phyloP scores from a whole-genome alignment of 2,329 filamentous ascomycete species.

The Aspergillus chevalieri region DNA sequence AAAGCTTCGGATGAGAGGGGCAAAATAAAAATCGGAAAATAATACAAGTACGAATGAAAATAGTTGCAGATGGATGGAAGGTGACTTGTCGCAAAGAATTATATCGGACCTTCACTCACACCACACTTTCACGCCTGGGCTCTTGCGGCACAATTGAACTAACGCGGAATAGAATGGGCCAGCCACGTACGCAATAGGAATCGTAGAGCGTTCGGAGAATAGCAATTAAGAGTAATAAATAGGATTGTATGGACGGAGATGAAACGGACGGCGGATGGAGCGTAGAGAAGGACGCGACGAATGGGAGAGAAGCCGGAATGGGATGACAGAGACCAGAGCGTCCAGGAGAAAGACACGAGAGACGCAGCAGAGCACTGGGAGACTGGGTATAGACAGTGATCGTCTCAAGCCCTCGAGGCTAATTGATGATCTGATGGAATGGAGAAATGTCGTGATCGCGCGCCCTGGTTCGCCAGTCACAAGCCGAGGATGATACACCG shows the following conservation, averaged over 20 bases:
- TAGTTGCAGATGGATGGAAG: conserved; percentile 10
- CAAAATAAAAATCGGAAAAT: conserved; percentile 8
- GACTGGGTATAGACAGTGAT: conserved; percentile 9
- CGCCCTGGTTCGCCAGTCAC: conserved; percentile 22
- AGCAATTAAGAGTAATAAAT: conserved; percentile 1
- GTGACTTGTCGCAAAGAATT: conserved; percentile 15
- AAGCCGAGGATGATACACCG: conserved; percentile 13
- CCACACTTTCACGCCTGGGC: not conserved
- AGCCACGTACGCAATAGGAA: conserved; percentile 20
- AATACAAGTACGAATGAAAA: conserved; percentile 7
- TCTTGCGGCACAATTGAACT: conserved; percentile 15
- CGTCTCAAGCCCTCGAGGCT: conserved; percentile 20
- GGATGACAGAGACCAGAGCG: not conserved
- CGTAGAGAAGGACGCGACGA: conserved; percentile 3
- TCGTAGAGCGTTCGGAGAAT: conserved; percentile 1
- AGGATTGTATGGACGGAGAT: not conserved
- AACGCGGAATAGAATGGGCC: conserved; percentile 11
- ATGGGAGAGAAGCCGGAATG: conserved; percentile 1
- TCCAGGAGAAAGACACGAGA: conserved; percentile 3
- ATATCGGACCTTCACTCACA: conserved; percentile 2
- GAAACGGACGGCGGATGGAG: not conserved
- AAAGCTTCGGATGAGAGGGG: conserved; percentile 4
- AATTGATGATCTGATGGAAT: conserved; percentile 38
- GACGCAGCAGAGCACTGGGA: conserved; percentile 2
- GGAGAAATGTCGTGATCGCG: conserved; percentile 41